Base-by-base conservation (phyloP, 2,329 filamentous ascomycete species). In the Claviceps citrina region DNA sequence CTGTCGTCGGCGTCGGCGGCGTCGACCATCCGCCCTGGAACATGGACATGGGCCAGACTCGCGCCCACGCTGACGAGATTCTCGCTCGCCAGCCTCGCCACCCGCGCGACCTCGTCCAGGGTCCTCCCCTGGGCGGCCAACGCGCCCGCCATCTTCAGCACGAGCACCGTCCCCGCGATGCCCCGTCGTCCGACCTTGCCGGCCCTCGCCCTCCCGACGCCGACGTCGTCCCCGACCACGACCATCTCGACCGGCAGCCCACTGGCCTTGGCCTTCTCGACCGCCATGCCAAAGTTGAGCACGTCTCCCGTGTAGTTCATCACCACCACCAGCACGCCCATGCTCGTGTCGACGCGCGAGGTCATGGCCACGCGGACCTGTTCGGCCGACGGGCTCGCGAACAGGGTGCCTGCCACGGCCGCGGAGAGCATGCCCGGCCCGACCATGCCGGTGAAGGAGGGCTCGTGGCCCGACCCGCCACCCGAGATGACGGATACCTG, bases 291-390 rank as follows among this genome's bases (percentile, higher is more conserved):
- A 55, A 95, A 95, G 63, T 94, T 93, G 49, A 95, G 70, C 40
- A 94, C 75, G 57, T 87, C 83, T 28, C 83, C 83, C 1, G 85
- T 93, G 60, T 93, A 93, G 59, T 95, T 95, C 84, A 93, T 94
- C 24, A 93, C 83, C 5, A 87, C 79, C n/a, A 94, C 81, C 31
- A 95, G 59, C 1, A 94, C 81, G 19, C 87, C 89, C 45, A 75
- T 72, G 33, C 72, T 68, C 3, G 71, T 70, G 44, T 83, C 76
- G 3, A 93, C 81, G 16, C 83, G 70, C 31, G 76, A 72, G 53
- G 79, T 73, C 39, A 93, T 80, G 43, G 78, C 84, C 48, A 73
- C 68, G 41, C 84, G 75, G 40, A 95, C 78, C 63, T 95, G 87
- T 61, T 91, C 79, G 0, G 84, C 80, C 5, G 73, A 78, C 0